Evolutionary conservation across 2,329 filamentous ascomycete genomes (phyloP), one percentile per base, ranked within the genome.

Genomic region (Ceratocystis colombiana): DNA sequence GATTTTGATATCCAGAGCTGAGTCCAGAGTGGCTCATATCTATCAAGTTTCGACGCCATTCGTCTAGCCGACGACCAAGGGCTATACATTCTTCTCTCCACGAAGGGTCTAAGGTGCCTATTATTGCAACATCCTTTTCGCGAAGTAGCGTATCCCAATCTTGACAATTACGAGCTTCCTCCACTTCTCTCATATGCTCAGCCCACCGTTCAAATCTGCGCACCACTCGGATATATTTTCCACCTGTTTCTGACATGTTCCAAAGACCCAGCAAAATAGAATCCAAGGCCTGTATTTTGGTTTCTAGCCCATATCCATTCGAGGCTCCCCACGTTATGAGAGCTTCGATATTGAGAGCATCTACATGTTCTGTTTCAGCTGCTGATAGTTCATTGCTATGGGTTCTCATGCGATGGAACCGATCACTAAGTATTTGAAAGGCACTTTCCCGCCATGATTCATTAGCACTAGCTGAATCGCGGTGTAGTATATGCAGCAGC

Each of bases 401-500:
- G 7, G 63, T 68, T 0, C 72, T 74, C 12, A 82, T 70, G 8
- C 69, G 69, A 1, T 70, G 72, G 70, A 85, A 85, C 17, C 79
- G 77, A 1, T 63, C 69, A 0, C 76, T 76, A 2, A 87, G 76
- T 63, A 76, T 78, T 5, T 70, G 67, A 67, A 77, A 77, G 1
- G 86, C 86, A 70, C 82, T 85, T 1, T 75, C 78, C 68, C 79
- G 79, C 83, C 85, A 88, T 65, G 79, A 75, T 2, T 72, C 71
- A 1, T 77, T 72, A 0, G 79, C 79, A 2, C 72, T 68, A 1
- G 73, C 73, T 2, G 82, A 79, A 64, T 80, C 79, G 69, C 81
- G 79, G 72, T 88, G 85, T 25, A 89, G 73, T 6, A 88, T 75
- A 62, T 86, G 84, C 6, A 88, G 76, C 71, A 88, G 85, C 28